Conservation (phyloP, 108 stramenopile species). For the Phaeodactylum tricornutum region DNA sequence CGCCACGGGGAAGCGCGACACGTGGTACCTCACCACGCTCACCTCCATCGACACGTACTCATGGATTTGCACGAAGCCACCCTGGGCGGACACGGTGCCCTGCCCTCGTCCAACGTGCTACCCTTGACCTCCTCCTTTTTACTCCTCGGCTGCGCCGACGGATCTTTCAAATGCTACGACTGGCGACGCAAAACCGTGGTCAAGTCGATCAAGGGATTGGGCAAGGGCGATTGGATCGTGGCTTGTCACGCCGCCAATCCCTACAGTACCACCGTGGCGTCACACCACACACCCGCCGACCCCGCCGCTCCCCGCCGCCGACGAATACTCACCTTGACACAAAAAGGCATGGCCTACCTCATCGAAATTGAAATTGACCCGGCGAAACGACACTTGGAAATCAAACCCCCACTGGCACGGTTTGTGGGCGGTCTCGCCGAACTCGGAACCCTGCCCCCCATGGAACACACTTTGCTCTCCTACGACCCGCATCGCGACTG, state of each 20-base stretch:
- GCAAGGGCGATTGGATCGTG: constrained; percentile 45
- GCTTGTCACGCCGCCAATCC: constrained; percentile 39
- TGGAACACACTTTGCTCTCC: constrained; percentile 34
- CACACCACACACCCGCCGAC: no score
- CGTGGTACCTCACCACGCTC: background rate
- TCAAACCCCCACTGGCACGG: constrained; percentile 30
- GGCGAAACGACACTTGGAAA: constrained; percentile 19
- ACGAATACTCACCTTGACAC: constrained; percentile 36
- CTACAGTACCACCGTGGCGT: no score
- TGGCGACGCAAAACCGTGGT: constrained; percentile 25
- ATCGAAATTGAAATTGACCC: constrained; percentile 35
- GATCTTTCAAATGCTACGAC: constrained; percentile 44
- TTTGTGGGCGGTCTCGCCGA: constrained; percentile 34
- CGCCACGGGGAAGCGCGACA: constrained; percentile 5
- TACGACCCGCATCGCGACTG: constrained; percentile 59
- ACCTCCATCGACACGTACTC: background rate
- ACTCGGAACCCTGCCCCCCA: constrained; percentile 6
- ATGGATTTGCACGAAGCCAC: background rate
- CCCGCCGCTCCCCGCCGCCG: background rate
- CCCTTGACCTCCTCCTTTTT: constrained; percentile 19
- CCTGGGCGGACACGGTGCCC: background rate
- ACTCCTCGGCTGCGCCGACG: constrained; percentile 50
- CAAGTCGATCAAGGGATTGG: constrained; percentile 33
- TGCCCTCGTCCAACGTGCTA: constrained; percentile 14
- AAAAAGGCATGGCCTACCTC: constrained; percentile 45